phyloP scores from a whole-genome alignment of 257 asterid species.

The Verbascum thapsus region DNA sequence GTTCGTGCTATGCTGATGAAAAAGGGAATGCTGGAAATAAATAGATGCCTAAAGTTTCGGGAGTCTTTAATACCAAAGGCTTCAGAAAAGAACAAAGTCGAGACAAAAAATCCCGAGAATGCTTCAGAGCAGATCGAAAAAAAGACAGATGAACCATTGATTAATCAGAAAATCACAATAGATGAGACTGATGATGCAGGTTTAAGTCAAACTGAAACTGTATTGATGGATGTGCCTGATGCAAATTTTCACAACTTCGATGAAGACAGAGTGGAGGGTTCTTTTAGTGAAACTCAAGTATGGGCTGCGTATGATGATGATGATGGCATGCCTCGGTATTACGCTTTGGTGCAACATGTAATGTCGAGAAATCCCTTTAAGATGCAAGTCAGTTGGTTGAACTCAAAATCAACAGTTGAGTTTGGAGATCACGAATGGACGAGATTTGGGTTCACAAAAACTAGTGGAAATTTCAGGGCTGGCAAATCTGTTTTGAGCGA shows the following conservation, averaged over 20 bases:
- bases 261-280: slow-evolving; percentile 49
- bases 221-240: slow-evolving; percentile 55
- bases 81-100: slow-evolving; percentile 26
- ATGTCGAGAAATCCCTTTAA: slow-evolving; percentile 49
- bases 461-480: slow-evolving; percentile 57
- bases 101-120: slow-evolving; percentile 25
- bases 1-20: slow-evolving; percentile 38
- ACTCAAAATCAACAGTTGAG: slow-evolving; percentile 46
- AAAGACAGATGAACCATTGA: slow-evolving; percentile 11
- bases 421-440: slow-evolving; percentile 50
- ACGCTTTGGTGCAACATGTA: slow-evolving; percentile 51
- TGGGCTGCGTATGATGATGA: slow-evolving; percentile 76
- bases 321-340: slow-evolving; percentile 81
- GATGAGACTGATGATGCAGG: slow-evolving; percentile 28
- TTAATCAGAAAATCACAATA: slow-evolving; percentile 22
- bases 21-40: slow-evolving; percentile 51
- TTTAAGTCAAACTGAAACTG: slow-evolving; percentile 32
- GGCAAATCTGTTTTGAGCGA: slow-evolving; percentile 42
- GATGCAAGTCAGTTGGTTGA: slow-evolving; percentile 62
- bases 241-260: slow-evolving; percentile 68
- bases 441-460: slow-evolving; percentile 54
- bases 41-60: slow-evolving; percentile 41
- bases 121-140: slow-evolving; percentile 22
- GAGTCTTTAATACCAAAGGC: slow-evolving; percentile 32
- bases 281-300: slow-evolving; percentile 55